phyloP scores from a whole-genome alignment of 768 basidiomycete species.

The Tulasnella sp. region DNA sequence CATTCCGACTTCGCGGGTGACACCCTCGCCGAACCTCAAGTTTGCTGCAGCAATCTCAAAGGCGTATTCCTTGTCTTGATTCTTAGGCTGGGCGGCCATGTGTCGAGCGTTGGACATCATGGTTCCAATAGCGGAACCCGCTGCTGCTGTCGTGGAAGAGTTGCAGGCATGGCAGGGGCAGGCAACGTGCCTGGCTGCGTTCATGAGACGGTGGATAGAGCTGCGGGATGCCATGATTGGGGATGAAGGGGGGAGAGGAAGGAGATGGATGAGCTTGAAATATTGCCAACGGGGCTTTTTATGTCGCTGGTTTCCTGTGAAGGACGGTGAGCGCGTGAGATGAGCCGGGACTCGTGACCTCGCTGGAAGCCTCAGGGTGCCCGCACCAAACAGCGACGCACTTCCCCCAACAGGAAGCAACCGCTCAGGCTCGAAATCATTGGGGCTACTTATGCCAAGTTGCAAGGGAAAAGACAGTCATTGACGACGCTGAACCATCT shows the following conservation, averaged over 20 bases:
- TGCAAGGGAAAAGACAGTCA: not conserved
- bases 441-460: not conserved
- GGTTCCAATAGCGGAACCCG: constrained; percentile 69
- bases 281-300: not conserved
- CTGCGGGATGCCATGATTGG: constrained; percentile 47
- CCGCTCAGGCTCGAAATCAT: not conserved
- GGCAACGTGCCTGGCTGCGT: constrained; percentile 55
- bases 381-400: not conserved
- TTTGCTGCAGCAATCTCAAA: constrained; percentile 75
- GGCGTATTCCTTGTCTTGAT: constrained; percentile 79
- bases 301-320: not conserved
- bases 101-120: constrained; percentile 61
- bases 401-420: not conserved
- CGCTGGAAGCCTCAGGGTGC: not conserved
- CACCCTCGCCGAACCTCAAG: constrained; percentile 84
- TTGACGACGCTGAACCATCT: not conserved
- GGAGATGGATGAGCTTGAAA: constrained; percentile 27
- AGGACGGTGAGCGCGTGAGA: constrained; percentile 16
- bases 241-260: constrained; percentile 30
- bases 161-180: constrained; percentile 79
- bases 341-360: constrained; percentile 21
- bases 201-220: constrained; percentile 68
- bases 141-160: constrained; percentile 44
- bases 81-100: constrained; percentile 40
- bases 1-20: constrained; percentile 87